phyloP scores from a whole-genome alignment of 371 early-diverging fungal species.

The Mortierella sp. region DNA sequence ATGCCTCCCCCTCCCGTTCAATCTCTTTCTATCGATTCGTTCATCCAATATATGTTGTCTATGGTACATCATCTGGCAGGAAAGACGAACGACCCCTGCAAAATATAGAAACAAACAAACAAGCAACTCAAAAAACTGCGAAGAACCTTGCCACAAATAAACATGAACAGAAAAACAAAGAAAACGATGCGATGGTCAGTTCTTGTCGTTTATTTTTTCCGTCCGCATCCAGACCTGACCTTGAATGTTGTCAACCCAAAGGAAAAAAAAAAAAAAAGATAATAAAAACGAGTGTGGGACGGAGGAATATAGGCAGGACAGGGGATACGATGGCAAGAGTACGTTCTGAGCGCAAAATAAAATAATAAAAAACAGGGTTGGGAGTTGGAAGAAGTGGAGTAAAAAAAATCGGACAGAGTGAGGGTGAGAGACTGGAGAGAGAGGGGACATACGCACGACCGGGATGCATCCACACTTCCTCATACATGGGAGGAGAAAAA shows the following conservation, averaged over 20 bases:
- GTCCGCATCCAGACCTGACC: constrained; percentile 1
- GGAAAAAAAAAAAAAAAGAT: not conserved
- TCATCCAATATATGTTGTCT: no score
- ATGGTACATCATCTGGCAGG: not conserved
- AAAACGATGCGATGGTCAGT: not conserved
- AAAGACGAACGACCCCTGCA: not conserved
- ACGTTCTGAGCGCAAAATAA: constrained; percentile 3
- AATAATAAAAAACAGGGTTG: no score
- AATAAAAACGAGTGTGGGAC: not conserved
- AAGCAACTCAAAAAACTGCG: not conserved
- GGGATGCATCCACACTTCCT: not conserved
- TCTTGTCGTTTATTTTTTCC: not conserved
- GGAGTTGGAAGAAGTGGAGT: not conserved
- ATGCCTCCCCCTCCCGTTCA: no score
- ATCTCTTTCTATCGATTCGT: no score
- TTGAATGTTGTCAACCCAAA: not conserved
- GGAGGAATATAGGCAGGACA: not conserved
- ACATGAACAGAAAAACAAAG: not conserved
- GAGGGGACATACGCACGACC: not conserved
- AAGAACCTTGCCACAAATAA: no score
- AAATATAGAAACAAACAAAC: not conserved
- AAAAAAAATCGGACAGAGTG: not conserved
- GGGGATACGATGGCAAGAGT: not conserved
- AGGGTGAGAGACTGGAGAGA: not conserved
- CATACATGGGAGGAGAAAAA: not conserved